Base-by-base conservation (phyloP, 2,329 filamentous ascomycete genomes). In the Trichoderma endophyticum region DNA sequence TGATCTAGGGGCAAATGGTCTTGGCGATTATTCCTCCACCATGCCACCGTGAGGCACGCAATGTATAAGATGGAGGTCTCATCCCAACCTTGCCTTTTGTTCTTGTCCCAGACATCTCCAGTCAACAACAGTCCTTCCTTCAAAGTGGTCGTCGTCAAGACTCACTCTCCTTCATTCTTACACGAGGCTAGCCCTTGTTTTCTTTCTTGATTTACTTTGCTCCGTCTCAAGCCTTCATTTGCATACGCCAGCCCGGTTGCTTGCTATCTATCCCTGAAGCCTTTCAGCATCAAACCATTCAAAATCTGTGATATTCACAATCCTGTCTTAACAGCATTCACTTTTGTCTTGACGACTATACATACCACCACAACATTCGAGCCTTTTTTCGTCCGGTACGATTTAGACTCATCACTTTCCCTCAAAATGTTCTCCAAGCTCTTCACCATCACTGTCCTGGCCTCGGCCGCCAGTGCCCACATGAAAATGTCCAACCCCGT, bases 401-500 rank as follows among this genome's bases (percentile, higher is more conserved):
- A 62, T 75, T 74, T 65, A 59, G 60, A 48, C 71, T 48, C 48
- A 67, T 39, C 73, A 66, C 65, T n/a, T 26, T 71, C 30, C 28
- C 48, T 85, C 83, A 88, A 81, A 77, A 88, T 88, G 87, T 82
- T 83, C 77, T 78, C 83, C 68, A 86, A 86, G 77, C 79, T 85
- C 75, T 77, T 88, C 74, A 80, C 88, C 68, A 71, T 84, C 59
- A 77, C 84, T 87, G 86, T 89, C 78, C 80, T 94, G 77, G 86
- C 87, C 76, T 83, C 89, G 73, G 76, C 88, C 70, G 88, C 86
- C 76, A 87, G 88, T 64, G 93, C 92, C 57, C 96, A 98, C 81
- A 92, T 98, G 86, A 83, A 87, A 54, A 91, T 98, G 86, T 82
- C 78, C 67, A 85, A 83, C 9, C 95, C 96, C 0, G 79, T 84